Evolutionary conservation across 257 asterid species (phyloP), one percentile per base, ranked within the genome.

Genomic region (Plantago elongata): DNA sequence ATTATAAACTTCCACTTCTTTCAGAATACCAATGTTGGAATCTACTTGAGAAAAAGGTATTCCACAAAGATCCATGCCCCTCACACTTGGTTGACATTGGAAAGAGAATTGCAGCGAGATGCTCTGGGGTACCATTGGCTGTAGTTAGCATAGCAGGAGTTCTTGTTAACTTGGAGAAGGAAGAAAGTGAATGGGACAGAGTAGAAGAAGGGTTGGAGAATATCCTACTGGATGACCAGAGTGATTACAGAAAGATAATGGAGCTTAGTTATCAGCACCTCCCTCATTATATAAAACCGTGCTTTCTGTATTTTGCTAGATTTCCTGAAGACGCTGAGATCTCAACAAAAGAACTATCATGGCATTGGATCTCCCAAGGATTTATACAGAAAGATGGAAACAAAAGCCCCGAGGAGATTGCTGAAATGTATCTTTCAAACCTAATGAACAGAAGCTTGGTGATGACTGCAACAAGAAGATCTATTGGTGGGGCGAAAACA

Each of bases 61-160:
- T 57, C 45, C 47, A 5, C 11, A 14, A 38, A 38, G 47, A 38
- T 12, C 16, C 22, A 8, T 57, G 62, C 47, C 62, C 62, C 11
- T 11, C 11, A 13, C 27, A 57, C 8, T 15, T 57, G 7, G 3
- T n/a, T 7, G 9, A 6, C 18, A 38, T 14, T 9, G 62, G 62
- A n/a, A 57, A 57, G 47, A 38, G 45, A 38, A 57, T 57, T 38
- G 62, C 62, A 13, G 48, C 18, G 14, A 57, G 37, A 9, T 57
- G 62, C 13, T 16, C 37, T 3, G 62, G 62, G 12, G 11, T 55
- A 5, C 42, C 60, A 22, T 14, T 55, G 16, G 40, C 60, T 0
- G 43, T 55, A 13, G 43, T 57, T 38, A 17, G n/a, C 7, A 57
- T n/a, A 57, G 45, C 62, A 13, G 58, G 58, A 54, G 38, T 12